These are phyloP conservation scores for Aspergillus bridgeri DNA, from an alignment of 495 filamentous ascomycete species.

Conservation along the genomic window DNA sequence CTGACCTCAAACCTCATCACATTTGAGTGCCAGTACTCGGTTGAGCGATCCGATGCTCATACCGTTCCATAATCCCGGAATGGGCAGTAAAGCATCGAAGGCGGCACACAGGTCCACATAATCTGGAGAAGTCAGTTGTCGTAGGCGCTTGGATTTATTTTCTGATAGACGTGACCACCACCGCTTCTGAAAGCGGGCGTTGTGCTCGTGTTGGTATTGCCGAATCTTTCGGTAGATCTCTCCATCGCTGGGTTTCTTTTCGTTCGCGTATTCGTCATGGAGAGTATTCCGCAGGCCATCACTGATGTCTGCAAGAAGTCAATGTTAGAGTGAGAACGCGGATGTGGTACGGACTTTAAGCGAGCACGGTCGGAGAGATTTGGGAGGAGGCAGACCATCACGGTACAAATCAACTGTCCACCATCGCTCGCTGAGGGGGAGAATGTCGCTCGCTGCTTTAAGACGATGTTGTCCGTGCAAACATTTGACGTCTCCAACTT, in stretches of 20 bases:
- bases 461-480: slow-evolving; percentile 35
- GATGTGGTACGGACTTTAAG: too few species aligned
- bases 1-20: slow-evolving; percentile 17
- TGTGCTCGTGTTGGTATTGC: slow-evolving; percentile 28
- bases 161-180: slow-evolving; percentile 20
- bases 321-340: background rate
- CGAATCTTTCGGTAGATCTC: slow-evolving; percentile 41
- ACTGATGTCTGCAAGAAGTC: background rate
- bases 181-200: slow-evolving; percentile 21
- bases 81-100: too few species aligned
- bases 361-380: background rate
- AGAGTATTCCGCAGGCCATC: background rate
- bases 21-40: slow-evolving; percentile 18
- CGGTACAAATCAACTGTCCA: slow-evolving; percentile 39
- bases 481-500: slow-evolving; percentile 17
- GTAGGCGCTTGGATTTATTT: slow-evolving; percentile 22
- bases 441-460: slow-evolving; percentile 22
- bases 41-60: slow-evolving; percentile 23
- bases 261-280: slow-evolving; percentile 34
- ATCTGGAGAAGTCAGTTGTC: too few species aligned
- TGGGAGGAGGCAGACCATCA: slow-evolving; percentile 19
- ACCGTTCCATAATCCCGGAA: slow-evolving; percentile 26
- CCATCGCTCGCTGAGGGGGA: slow-evolving; percentile 24
- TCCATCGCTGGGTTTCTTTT: slow-evolving; percentile 29
- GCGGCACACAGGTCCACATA: too few species aligned